Conservation (phyloP, 1,139 yeast genomes). For the Tardiomyces digboiensis region DNA sequence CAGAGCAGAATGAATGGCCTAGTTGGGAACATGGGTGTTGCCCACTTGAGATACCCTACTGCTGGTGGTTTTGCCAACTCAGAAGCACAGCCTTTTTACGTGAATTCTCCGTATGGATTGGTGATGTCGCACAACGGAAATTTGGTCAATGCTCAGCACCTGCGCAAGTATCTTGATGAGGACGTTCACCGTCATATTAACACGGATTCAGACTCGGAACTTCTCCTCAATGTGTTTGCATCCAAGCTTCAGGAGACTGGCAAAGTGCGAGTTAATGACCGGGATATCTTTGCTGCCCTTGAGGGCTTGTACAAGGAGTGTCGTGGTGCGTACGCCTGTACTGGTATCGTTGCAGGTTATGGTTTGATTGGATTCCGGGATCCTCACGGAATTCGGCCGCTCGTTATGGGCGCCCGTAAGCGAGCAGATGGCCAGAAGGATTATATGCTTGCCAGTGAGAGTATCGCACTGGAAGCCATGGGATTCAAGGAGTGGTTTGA, state of each 20-base stretch:
- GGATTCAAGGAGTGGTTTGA: constrained; percentile 77
- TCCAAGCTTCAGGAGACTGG: constrained; percentile 85
- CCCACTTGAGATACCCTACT: constrained; percentile 93
- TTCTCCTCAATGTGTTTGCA: constrained; percentile 82
- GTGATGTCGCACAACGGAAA: constrained; percentile 91
- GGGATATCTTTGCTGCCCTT: constrained; percentile 79
- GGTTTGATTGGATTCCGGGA: constrained; percentile 95
- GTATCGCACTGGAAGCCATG: constrained; percentile 92
- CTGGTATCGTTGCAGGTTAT: constrained; percentile 92
- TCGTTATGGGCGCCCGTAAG: constrained; percentile 70
- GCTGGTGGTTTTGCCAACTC: constrained; percentile 97
- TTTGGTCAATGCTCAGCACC: constrained; percentile 74
- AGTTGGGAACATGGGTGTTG: constrained; percentile 92
- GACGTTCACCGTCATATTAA: constrained; percentile 95
- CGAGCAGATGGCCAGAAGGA: constrained; percentile 62
- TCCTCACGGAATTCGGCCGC: constrained; percentile 93
- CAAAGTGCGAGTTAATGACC: constrained; percentile 87
- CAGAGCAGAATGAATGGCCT: constrained; percentile 67
- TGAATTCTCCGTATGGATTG: constrained; percentile 93
- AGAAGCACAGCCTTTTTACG: constrained; percentile 98
- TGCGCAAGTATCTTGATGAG: constrained; percentile 76
- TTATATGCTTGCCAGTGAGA: constrained; percentile 93
- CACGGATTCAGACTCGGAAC: constrained; percentile 93
- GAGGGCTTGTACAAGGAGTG: constrained; percentile 70
- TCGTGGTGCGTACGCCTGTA: constrained; percentile 95